Evolutionary conservation across 2,329 filamentous ascomycete species (phyloP).

Genomic region (Trichoderma sp.): DNA sequence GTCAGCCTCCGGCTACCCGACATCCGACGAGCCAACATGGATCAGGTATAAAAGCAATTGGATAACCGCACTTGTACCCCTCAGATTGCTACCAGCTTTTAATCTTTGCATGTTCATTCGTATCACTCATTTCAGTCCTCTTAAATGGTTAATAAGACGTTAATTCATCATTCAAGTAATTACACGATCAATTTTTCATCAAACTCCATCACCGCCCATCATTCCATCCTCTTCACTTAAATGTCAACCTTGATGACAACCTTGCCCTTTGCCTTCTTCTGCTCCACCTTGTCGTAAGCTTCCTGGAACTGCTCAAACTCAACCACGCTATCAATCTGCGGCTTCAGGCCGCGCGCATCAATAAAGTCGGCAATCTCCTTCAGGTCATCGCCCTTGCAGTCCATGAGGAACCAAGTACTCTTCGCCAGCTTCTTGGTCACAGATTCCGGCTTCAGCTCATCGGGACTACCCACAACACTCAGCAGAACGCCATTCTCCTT

Average conservation of each 20-base stretch:
- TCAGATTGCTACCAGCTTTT: not conserved
- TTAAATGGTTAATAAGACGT: not conserved
- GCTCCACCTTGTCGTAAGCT: conserved; percentile 38
- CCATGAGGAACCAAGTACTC: conserved; percentile 38
- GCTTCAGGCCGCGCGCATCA: conserved; percentile 31
- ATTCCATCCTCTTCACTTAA: not conserved
- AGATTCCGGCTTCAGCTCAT: conserved; percentile 30
- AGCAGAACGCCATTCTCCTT: conserved; percentile 35
- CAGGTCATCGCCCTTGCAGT: conserved; percentile 36
- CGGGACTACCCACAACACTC: conserved; percentile 33
- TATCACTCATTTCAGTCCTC: not conserved
- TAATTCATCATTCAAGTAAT: not conserved
- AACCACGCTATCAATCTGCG: conserved; percentile 39
- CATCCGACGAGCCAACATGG: not conserved
- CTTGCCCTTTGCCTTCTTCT: conserved; percentile 37
- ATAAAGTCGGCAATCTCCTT: conserved; percentile 34
- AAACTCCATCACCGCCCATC: not conserved
- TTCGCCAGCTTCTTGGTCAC: conserved; percentile 30
- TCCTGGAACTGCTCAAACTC: conserved; percentile 38
- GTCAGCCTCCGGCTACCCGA: not conserved
- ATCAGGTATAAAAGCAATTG: not conserved
- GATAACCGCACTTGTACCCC: not conserved
- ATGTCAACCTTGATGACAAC: conserved; percentile 36
- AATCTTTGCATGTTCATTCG: not conserved
- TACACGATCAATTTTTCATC: not conserved